Evolutionary conservation across 352 stramenopile genomes (phyloP), one percentile per base, ranked within the genome.

Genomic region (Pythium rishiriense): DNA sequence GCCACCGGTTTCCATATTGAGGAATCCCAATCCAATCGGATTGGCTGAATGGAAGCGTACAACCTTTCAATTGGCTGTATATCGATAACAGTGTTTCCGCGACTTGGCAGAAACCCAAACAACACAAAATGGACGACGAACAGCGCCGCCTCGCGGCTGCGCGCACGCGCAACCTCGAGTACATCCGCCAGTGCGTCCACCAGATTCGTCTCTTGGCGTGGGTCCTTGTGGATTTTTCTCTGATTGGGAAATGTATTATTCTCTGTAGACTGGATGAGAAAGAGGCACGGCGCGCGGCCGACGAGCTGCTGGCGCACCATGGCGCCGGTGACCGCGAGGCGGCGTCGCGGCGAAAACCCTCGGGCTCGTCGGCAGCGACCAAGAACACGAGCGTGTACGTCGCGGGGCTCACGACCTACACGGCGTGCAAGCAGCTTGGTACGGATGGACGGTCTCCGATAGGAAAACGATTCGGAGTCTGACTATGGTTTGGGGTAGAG

Each of bases 361-460:
- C 49, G 2, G 28, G 29, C 3, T 19, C 63, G 24, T 1, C 41
- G n/a, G 41, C 33, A 26, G n/a, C 11, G 14, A 14, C 41, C 24
- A 78, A 84, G 65, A 88, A 88, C 58, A 84, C 79, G 57, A 91
- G 85, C 65, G 77, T 94, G 24, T 95, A 95, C 62, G 53, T 95
- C 58, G 89, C 81, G 12, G 85, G 87, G 0, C 75, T 95, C 10
- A 80, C 78, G 21, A 93, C 85, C 46, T 93, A 93, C 58, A 83
- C 91, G 68, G 85, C 87, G 15, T 94, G 87, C 62, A 83, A 82
- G 54, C 87, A 95, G 57, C 73, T 95, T 12, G 87, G 86, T 94
- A 60, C 7, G 69, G 4, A n/a, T 12, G 12, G 19, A 47, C 19
- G 33, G 33, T 14, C 33, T 7, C 33, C 33, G 8, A 39, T n/a